A percentile compares a stretch with the other conserved stretches of the same genome.
These are phyloP conservation scores for Sclerotinia subarctica DNA, from an alignment of 2,329 filamentous ascomycete genomes.

Conservation along the genomic window DNA sequence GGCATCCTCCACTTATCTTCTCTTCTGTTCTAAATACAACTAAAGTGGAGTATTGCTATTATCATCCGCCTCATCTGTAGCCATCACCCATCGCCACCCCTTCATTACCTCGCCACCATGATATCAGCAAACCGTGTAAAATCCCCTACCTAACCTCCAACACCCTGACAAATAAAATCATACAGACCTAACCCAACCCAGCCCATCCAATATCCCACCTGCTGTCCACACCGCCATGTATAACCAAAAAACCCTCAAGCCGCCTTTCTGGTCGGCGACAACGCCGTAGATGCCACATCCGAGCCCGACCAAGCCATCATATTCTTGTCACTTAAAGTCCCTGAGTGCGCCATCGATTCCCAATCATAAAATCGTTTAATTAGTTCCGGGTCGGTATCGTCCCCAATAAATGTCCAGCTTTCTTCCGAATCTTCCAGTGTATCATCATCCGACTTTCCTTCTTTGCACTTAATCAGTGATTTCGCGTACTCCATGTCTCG, in stretches of 20 bases:
- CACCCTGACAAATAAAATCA: neutral
- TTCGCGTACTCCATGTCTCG: conserved; percentile 91
- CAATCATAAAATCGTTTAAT: conserved; percentile 37
- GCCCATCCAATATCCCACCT: neutral
- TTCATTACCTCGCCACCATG: neutral
- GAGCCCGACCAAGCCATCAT: conserved; percentile 22
- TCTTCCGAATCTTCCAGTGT: conserved; percentile 65
- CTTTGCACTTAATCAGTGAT: conserved; percentile 69
- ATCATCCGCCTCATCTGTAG: neutral
- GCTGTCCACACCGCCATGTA: neutral
- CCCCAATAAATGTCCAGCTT: conserved; percentile 86
- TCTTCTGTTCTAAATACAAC: neutral
- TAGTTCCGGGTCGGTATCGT: conserved; percentile 38
- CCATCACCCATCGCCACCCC: neutral
- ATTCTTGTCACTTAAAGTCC: conserved; percentile 20
- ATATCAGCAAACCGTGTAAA: neutral
- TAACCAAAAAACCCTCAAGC: conserved; percentile 2
- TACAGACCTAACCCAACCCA: neutral
- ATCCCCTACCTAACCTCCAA: neutral
- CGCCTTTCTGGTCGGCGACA: conserved; percentile 14
- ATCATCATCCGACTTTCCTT: conserved; percentile 51
- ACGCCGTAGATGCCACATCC: conserved; percentile 17
- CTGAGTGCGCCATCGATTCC: conserved; percentile 35
- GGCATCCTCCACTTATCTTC: neutral
- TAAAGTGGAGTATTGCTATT: neutral